Percentiles rank a stretch among this genome's conserved stretches.
Evolutionary conservation across 108 stramenopile species (phyloP).

Genomic region (Nitzschia sp.): DNA sequence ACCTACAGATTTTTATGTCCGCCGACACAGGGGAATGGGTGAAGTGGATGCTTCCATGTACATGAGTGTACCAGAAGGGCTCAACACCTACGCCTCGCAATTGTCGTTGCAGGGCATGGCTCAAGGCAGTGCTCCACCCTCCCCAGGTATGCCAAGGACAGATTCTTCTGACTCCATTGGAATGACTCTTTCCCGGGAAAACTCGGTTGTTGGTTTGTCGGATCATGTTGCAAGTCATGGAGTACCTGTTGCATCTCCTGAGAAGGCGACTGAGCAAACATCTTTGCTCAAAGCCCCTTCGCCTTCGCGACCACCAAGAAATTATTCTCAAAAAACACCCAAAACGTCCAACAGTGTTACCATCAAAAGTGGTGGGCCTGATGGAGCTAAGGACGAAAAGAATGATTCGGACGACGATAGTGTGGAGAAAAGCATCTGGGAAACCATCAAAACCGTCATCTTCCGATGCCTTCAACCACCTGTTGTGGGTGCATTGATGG

Average conservation of each 20-base stretch:
- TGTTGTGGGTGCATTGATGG: conserved; percentile 68
- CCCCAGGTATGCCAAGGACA: neutral
- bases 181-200: conserved; percentile 6
- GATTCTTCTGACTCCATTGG: conserved; percentile 18
- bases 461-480: conserved; percentile 71
- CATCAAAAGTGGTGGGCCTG: neutral
- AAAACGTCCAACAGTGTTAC: too few species aligned
- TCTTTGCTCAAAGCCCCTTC: neutral
- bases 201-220: neutral
- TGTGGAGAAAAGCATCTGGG: conserved; percentile 12
- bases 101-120: neutral
- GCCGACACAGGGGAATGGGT: conserved; percentile 18
- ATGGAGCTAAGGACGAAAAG: neutral
- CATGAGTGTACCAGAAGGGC: conserved; percentile 28
- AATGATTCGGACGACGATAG: neutral
- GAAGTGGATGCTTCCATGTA: conserved; percentile 43
- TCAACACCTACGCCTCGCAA: conserved; percentile 1
- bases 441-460: conserved; percentile 18
- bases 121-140: neutral
- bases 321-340: neutral
- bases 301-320: neutral
- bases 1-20: conserved; percentile 8
- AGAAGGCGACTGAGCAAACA: conserved; percentile 1
- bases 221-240: neutral
- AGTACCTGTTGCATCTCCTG: neutral